Percentiles rank a stretch among this genome's conserved stretches.
These are phyloP conservation scores for Camellia oleifera DNA, from an alignment of 179 eudicot species.

Conservation along the genomic window DNA sequence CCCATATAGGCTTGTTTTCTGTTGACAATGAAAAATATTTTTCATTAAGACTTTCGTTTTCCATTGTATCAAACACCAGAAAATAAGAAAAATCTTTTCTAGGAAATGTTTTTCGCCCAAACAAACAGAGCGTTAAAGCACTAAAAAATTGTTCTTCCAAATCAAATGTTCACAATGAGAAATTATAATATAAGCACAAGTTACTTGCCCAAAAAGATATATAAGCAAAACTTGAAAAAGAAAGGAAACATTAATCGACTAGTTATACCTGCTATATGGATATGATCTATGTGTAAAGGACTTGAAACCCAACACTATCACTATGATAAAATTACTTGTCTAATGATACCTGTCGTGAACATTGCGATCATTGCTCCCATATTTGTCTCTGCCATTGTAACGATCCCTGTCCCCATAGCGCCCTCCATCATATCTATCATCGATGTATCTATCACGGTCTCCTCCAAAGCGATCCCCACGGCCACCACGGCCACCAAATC, in stretches of 20 bases:
- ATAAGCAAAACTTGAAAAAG: background rate
- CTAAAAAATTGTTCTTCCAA: too few relatives aligned
- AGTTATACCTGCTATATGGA: background rate
- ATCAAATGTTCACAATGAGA: background rate
- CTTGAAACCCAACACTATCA: background rate
- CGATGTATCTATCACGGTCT: conserved; percentile 57
- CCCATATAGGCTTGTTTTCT: too few relatives aligned
- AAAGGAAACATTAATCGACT: background rate
- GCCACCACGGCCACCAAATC: conserved; percentile 46
- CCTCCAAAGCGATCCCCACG: conserved; percentile 50
- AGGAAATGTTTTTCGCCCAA: too few relatives aligned
- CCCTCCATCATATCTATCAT: conserved; percentile 55
- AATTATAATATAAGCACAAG: background rate
- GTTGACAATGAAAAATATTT: too few relatives aligned
- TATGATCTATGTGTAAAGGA: background rate
- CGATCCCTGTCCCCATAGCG: conserved; percentile 50
- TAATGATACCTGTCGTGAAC: conserved; percentile 42
- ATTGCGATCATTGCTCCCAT: conserved; percentile 46
- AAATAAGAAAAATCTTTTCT: too few relatives aligned
- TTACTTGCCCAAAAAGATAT: background rate
- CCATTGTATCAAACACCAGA: too few relatives aligned
- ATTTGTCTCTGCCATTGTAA: conserved; percentile 44
- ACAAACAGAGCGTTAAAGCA: too few relatives aligned
- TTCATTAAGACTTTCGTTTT: too few relatives aligned
- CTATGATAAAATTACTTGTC: background rate